Evolutionary conservation across 306 rosid genomes (phyloP).

Genomic region (Prunus mongolica): DNA sequence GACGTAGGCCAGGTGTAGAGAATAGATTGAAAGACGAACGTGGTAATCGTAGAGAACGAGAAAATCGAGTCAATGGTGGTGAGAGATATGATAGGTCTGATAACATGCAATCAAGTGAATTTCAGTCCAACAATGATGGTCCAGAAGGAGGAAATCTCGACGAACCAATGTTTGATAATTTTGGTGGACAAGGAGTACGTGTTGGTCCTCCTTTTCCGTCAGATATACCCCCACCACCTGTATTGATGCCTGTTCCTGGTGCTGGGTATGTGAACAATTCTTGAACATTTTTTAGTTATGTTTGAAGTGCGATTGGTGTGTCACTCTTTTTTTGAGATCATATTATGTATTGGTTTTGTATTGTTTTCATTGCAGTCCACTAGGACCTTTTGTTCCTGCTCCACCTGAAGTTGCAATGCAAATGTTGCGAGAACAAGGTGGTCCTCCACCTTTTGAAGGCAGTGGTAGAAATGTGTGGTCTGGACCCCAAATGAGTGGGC

Average conservation of each 20-base stretch:
- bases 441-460: constrained; percentile 80
- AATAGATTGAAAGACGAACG: constrained; percentile 87
- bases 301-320: constrained; percentile 6
- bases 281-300: background rate
- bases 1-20: constrained; percentile 67
- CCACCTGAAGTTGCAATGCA: constrained; percentile 99
- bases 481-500: constrained; percentile 78
- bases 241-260: constrained; percentile 99
- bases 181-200: constrained; percentile 58
- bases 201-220: constrained; percentile 70
- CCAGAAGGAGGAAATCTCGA: constrained; percentile 73
- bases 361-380: constrained; percentile 56
- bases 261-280: constrained; percentile 70
- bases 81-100: constrained; percentile 66
- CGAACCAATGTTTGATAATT: constrained; percentile 79
- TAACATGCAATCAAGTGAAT: constrained; percentile 57
- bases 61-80: constrained; percentile 60
- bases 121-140: constrained; percentile 56
- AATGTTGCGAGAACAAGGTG: constrained; percentile 96
- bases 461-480: constrained; percentile 66
- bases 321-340: background rate
- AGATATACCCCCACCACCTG: constrained; percentile 84
- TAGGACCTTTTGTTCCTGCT: constrained; percentile 99
- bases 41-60: constrained; percentile 75
- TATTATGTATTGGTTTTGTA: background rate